These are phyloP conservation scores for Cercospora beticola DNA, from an alignment of 2,329 filamentous ascomycete genomes.

Conservation along the genomic window DNA sequence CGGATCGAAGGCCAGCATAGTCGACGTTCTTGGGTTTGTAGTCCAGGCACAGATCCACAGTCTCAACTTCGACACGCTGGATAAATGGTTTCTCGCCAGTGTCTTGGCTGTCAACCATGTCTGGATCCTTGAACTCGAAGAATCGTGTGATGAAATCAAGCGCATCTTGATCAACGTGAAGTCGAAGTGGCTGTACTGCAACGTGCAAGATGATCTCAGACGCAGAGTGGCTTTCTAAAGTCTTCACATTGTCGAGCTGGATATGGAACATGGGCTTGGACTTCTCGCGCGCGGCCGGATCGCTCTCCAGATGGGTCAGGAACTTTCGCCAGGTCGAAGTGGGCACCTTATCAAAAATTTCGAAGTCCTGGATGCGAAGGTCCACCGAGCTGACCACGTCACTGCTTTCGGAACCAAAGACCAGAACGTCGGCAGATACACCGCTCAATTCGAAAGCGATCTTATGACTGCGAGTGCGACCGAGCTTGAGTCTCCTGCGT, in stretches of 20 bases:
- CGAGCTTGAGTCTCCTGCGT: constrained; percentile 62
- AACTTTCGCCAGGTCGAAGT: constrained; percentile 99
- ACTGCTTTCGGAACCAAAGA: constrained; percentile 71
- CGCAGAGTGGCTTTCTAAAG: constrained; percentile 77
- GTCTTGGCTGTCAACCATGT: constrained; percentile 55
- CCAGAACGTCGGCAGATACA: constrained; percentile 76
- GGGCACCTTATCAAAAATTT: constrained; percentile 90
- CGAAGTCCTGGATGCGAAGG: constrained; percentile 75
- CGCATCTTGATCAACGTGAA: constrained; percentile 96
- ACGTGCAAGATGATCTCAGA: constrained; percentile 75
- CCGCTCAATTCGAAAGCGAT: constrained; percentile 91
- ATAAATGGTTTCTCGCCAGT: constrained; percentile 66
- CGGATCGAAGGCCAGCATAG: constrained; percentile 86
- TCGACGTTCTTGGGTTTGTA: constrained; percentile 99
- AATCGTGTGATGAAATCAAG: constrained; percentile 96
- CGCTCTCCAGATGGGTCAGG: constrained; percentile 85
- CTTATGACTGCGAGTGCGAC: constrained; percentile 87
- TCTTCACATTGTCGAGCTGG: constrained; percentile 83
- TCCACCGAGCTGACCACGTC: constrained; percentile 89
- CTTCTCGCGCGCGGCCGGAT: constrained; percentile 74
- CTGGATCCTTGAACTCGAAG: constrained; percentile 89
- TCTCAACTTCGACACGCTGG: constrained; percentile 82
- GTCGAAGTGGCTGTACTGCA: constrained; percentile 75
- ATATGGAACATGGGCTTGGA: constrained; percentile 87
- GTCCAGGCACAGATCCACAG: constrained; percentile 81